Evolutionary conservation across 1,139 yeast species (phyloP).

Genomic region (Protomyces lactucae-debilis): DNA sequence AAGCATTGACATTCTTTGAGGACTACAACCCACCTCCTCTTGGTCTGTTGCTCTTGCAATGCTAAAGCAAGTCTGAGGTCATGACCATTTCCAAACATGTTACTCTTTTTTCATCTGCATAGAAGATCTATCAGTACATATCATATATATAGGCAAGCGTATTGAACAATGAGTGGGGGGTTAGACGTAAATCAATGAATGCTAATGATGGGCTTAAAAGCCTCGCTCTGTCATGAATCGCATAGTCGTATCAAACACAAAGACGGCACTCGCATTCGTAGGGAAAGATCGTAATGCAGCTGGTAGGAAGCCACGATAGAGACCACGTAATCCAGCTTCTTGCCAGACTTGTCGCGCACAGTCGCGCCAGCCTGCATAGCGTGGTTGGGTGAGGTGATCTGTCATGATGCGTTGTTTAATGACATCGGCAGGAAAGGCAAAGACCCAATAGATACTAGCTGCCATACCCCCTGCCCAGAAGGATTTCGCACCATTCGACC

Average conservation of each 20-base stretch:
- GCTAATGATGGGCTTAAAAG: not conserved
- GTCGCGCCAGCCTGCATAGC: conserved; percentile 56
- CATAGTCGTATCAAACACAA: conserved; percentile 82
- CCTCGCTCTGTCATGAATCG: conserved; percentile 38
- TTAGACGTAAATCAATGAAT: not conserved
- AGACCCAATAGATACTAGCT: conserved; percentile 74
- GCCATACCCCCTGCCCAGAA: conserved; percentile 90
- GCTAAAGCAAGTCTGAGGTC: not conserved
- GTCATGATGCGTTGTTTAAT: conserved; percentile 84
- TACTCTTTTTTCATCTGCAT: not conserved
- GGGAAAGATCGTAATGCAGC: conserved; percentile 67
- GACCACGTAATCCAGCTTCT: conserved; percentile 51
- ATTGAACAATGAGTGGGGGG: not conserved
- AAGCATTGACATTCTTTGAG: conserved; percentile 11
- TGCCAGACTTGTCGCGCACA: conserved; percentile 52
- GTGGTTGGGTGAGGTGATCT: conserved; percentile 66
- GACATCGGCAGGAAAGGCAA: conserved; percentile 87
- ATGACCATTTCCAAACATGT: not conserved
- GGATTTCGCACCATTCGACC: conserved; percentile 66
- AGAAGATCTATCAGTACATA: not conserved
- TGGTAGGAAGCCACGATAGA: conserved; percentile 64
- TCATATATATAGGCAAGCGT: not conserved
- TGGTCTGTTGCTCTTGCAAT: not conserved
- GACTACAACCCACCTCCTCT: conserved; percentile 22
- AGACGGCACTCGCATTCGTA: conserved; percentile 89